These are phyloP conservation scores for Ophiostoma tasmaniense DNA, from an alignment of 2,329 filamentous ascomycete genomes.

Conservation along the genomic window DNA sequence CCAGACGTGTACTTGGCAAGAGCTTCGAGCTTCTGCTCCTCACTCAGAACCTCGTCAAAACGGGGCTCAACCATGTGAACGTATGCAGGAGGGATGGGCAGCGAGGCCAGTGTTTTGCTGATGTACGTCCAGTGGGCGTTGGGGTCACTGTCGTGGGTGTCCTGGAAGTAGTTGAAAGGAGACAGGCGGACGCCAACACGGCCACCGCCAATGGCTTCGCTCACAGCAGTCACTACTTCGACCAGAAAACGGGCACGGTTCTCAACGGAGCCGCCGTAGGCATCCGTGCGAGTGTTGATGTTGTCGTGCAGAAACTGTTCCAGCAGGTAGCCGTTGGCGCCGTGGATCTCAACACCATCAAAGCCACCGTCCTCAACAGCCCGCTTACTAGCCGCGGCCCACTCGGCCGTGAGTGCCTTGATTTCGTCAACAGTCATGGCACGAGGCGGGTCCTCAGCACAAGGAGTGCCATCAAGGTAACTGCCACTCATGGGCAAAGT, in stretches of 20 bases:
- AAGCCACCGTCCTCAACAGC: constrained; percentile 40
- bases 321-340: constrained; percentile 35
- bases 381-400: constrained; percentile 42
- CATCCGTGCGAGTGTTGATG: constrained; percentile 45
- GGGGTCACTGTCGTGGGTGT: constrained; percentile 50
- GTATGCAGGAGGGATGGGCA: constrained; percentile 35
- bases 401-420: constrained; percentile 48
- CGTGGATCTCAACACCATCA: constrained; percentile 36
- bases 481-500: constrained; percentile 32
- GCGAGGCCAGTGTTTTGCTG: constrained; percentile 40
- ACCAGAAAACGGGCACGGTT: constrained; percentile 45
- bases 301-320: constrained; percentile 49
- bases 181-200: constrained; percentile 45
- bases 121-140: constrained; percentile 49
- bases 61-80: constrained; percentile 38
- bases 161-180: constrained; percentile 49
- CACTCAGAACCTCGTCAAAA: constrained; percentile 19
- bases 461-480: constrained; percentile 23
- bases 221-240: constrained; percentile 44
- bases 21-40: constrained; percentile 32
- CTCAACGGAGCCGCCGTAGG: constrained; percentile 47
- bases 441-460: constrained; percentile 37
- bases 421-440: constrained; percentile 60
- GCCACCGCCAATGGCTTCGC: constrained; percentile 42
- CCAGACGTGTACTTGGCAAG: constrained; percentile 42